Evolutionary conservation across 2,329 filamentous ascomycete genomes (phyloP), one percentile per base, ranked within the genome.

Genomic region (Penicillium sp.): DNA sequence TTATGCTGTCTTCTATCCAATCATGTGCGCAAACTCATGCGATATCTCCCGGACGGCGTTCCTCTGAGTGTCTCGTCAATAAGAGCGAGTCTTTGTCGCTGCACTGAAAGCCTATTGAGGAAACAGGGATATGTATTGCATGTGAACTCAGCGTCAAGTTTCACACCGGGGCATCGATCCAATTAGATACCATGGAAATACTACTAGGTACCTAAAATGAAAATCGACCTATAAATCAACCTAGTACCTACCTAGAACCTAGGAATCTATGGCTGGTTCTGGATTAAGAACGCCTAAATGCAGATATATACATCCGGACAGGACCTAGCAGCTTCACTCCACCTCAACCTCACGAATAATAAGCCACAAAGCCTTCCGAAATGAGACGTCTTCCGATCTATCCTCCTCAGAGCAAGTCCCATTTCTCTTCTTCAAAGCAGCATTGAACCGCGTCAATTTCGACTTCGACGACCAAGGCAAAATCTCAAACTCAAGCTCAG

Each of bases 401-500:
- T 2, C 1, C 11, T 30, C 35, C 10, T 45, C 29, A 9, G 4
- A 13, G n/a, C n/a, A 16, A 18, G 44, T 22, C 29, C 50, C 47
- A 41, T 59, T 57, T 13, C 52, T 47, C 48, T 64, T 64, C 36
- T 56, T 65, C 14, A 64, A 41, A 5, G 53, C 53, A 2, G 56
- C 48, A 36, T 62, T 63, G 27, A 65, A 59, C 7, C 59, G 48
- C 2, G 53, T 55, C 30, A 65, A 51, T 19, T 42, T 57, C 2
- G 59, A 61, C 41, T 63, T 57, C 0, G 54, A 50, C 13, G 54
- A 57, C 55, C 57, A 59, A 3, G 63, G 57, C 30, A 54, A 25
- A 37, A 54, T 31, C 31, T 61, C 51, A 34, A 62, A 27, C 10
- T 64, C 56, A 13, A 64, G 34, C 19, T 57, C 55, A 3, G 59